Percentiles rank a stretch among this genome's conserved stretches.
These are phyloP conservation scores for Yamadazyma takamatsuzukensis DNA, from an alignment of 805 yeast species.

Conservation along the genomic window DNA sequence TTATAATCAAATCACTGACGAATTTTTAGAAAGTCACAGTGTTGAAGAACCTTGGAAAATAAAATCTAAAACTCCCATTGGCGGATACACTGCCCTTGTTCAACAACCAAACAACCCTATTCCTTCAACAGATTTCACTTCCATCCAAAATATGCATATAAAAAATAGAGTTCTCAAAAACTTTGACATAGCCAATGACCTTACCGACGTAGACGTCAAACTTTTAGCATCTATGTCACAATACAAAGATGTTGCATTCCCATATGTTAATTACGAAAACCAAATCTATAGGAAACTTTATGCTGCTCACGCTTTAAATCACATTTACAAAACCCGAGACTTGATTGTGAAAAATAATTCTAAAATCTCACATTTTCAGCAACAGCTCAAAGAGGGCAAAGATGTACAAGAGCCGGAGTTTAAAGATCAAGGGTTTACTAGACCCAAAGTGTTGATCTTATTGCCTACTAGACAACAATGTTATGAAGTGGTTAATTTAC, in stretches of 20 bases:
- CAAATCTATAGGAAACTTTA: constrained; percentile 59
- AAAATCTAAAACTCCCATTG: constrained; percentile 13
- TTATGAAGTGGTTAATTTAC: constrained; percentile 58
- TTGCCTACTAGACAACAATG: constrained; percentile 83
- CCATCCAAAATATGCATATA: constrained; percentile 19
- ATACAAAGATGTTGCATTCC: constrained; percentile 69
- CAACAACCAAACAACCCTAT: constrained; percentile 33
- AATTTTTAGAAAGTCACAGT: constrained; percentile 23
- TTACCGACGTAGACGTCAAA: constrained; percentile 45
- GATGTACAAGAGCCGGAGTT: constrained; percentile 50
- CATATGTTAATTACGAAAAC: constrained; percentile 50
- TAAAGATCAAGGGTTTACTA: constrained; percentile 92
- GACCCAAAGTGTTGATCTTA: constrained; percentile 82
- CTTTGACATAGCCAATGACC: no score
- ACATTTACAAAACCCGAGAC: constrained; percentile 82
- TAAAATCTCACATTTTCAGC: constrained; percentile 44
- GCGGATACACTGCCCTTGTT: constrained; percentile 26
- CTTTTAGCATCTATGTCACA: constrained; percentile 64
- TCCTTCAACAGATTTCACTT: constrained; percentile 6
- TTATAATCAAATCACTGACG: constrained; percentile 52
- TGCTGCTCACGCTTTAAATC: constrained; percentile 73
- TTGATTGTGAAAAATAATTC: constrained; percentile 74
- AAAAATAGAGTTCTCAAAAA: constrained; percentile 26
- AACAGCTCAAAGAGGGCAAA: constrained; percentile 35
- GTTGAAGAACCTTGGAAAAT: constrained; percentile 27